Evolutionary conservation across 805 yeast species (phyloP).

Genomic region (Saccharomycopsis fibuligera): DNA sequence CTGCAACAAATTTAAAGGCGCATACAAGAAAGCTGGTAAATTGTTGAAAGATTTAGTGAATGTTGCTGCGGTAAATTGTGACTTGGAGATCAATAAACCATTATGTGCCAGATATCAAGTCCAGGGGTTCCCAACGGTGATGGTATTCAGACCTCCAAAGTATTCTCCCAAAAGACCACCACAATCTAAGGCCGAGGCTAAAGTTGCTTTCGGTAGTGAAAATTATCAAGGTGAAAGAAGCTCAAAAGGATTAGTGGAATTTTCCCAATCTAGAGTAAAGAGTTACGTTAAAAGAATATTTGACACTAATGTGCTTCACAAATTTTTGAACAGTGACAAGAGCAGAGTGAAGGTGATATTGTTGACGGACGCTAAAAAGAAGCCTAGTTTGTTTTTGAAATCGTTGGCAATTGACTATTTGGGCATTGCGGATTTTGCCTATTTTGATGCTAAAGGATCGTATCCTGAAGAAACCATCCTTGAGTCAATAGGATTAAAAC

Average conservation of each 20-base stretch:
- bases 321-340: constrained; percentile 18
- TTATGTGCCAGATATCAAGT: constrained; percentile 63
- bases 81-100: constrained; percentile 54
- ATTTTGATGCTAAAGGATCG: constrained; percentile 29
- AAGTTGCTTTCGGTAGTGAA: constrained; percentile 44
- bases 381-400: constrained; percentile 50
- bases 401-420: constrained; percentile 67
- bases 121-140: constrained; percentile 78
- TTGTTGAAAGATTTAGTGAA: constrained; percentile 48
- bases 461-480: constrained; percentile 25
- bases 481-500: background rate
- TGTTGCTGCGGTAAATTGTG: constrained; percentile 86
- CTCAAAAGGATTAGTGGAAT: constrained; percentile 46
- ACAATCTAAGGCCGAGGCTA: constrained; percentile 8
- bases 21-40: constrained; percentile 58
- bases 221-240: constrained; percentile 57
- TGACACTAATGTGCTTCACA: constrained; percentile 29
- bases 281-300: constrained; percentile 54
- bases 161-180: constrained; percentile 28
- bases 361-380: constrained; percentile 38
- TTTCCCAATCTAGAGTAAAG: constrained; percentile 51
- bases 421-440: constrained; percentile 43
- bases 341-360: constrained; percentile 39
- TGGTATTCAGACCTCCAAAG: constrained; percentile 81
- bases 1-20: constrained; percentile 66